Evolutionary conservation across 371 early-diverging fungal species (phyloP).

Genomic region (Fennellomyces sp.): DNA sequence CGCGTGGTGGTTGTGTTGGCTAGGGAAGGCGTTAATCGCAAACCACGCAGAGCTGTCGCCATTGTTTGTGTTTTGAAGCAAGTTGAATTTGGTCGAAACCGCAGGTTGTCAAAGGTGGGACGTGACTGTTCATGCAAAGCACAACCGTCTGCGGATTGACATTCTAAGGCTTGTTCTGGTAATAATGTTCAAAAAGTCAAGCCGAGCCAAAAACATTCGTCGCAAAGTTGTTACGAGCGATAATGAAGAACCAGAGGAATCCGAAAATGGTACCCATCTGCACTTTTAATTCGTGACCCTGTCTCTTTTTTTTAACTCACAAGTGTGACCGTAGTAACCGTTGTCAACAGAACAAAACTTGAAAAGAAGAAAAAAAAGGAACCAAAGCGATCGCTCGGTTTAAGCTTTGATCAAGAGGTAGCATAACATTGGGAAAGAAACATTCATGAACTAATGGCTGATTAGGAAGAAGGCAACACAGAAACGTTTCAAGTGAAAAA

Average conservation of each 20-base stretch:
- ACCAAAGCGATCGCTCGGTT: slow-evolving; percentile 17
- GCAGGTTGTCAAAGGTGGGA: neutral
- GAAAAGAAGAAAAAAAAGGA: slow-evolving; percentile 37
- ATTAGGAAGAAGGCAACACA: slow-evolving; percentile 28
- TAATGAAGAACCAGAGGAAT: slow-evolving; percentile 21
- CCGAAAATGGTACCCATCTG: neutral
- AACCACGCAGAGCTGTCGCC: slow-evolving; percentile 8
- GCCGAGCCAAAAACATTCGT: slow-evolving; percentile 43
- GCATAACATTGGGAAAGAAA: too few relatives aligned
- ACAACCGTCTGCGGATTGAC: neutral
- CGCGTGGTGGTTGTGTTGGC: slow-evolving; percentile 2
- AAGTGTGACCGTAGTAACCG: too few relatives aligned
- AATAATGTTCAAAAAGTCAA: slow-evolving; percentile 47
- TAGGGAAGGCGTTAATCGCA: slow-evolving; percentile 16
- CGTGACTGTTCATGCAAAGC: slow-evolving; percentile 2
- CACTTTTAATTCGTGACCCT: neutral
- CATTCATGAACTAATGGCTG: too few relatives aligned
- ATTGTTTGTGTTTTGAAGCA: too few relatives aligned
- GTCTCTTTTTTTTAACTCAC: neutral
- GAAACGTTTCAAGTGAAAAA: slow-evolving; percentile 42
- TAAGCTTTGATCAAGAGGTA: slow-evolving; percentile 42
- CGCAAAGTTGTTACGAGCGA: slow-evolving; percentile 40
- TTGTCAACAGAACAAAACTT: slow-evolving; percentile 22
- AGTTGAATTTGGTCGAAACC: too few relatives aligned
- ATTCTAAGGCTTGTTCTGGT: neutral